Base-by-base conservation (phyloP, 768 basidiomycete species). In the Boletus reticuloceps region DNA sequence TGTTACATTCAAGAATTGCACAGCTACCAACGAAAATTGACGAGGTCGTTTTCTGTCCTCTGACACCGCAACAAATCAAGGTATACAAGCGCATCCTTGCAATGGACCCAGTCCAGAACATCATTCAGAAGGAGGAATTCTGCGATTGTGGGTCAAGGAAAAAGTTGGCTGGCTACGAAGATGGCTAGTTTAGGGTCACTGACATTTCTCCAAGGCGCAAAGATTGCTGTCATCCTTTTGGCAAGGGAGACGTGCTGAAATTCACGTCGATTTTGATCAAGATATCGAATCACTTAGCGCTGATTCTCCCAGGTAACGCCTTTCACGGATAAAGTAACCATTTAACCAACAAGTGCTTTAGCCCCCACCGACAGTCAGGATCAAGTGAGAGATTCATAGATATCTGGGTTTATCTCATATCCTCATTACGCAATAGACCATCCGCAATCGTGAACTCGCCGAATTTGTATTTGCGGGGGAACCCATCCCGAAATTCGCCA, bases 21-120 rank as follows among this genome's bases (percentile, higher is more conserved):
- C 62, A 95, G 88, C 78, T 98, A 3, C 96, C 96, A 1, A 77
- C 79, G 57, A 99, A 99, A 75, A 80, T 80, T 0, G 96, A 99
- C 61, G 77, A 93, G 64, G 89, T 98, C 14, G 92, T 97, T 6
- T 96, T 98, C 64, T 99, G 96, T 64, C 95, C 94, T 16, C 73
- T 98, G 47, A 89, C 89, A 0, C 54, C 74, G 0, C 77, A 73
- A 36, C 95, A 97, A 71, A 80, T 84, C 29, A 65, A 69, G 16
- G 89, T 86, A 1, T 96, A 97, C 69, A 88, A 83, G 60, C 78
- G 79, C 6, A 77, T 95, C 34, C 73, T 95, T 22, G 70, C 70
- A n/a, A 82, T 80, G 61, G 75, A 78, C 7, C 77, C 82, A 6
- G 81, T 97, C 10, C 84, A 89, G 64, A 84, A 86, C 57, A 73